These are phyloP conservation scores for Mortierella sp. DNA, from an alignment of 371 early-diverging fungal genomes.

Conservation along the genomic window DNA sequence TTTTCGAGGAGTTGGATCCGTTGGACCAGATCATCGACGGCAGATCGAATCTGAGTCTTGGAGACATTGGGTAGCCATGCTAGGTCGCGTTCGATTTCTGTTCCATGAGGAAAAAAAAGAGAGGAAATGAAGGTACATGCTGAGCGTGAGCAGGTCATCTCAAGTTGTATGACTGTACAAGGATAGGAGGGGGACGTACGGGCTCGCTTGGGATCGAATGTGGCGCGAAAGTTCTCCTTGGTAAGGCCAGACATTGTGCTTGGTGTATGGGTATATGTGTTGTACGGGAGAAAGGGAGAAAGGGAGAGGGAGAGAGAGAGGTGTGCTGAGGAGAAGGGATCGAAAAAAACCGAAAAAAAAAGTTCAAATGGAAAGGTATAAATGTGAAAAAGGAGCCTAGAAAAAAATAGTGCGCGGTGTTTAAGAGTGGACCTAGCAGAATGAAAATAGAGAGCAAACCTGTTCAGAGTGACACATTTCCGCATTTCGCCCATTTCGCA, in stretches of 20 bases:
- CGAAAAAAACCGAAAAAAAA: neutral
- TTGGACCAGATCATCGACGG: constrained; percentile 60
- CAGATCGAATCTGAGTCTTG: constrained; percentile 45
- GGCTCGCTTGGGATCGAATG: constrained; percentile 60
- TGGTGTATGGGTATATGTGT: neutral
- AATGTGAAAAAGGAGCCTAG: neutral
- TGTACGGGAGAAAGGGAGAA: neutral
- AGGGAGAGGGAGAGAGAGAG: neutral
- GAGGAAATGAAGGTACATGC: neutral
- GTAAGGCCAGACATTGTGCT: constrained; percentile 59
- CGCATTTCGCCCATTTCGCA: neutral
- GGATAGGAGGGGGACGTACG: constrained; percentile 28
- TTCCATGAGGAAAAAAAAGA: neutral
- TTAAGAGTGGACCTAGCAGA: neutral
- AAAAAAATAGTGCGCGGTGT: neutral
- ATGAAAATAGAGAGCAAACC: neutral
- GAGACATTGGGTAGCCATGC: constrained; percentile 36
- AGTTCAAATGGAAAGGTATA: neutral
- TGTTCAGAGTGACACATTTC: neutral
- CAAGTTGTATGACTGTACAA: neutral
- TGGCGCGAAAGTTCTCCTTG: constrained; percentile 57
- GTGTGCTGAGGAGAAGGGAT: neutral
- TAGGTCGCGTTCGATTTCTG: constrained; percentile 62
- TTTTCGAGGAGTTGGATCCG: constrained; percentile 69
- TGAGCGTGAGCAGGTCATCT: neutral